Conservation (phyloP, 768 basidiomycete genomes). For the Tylopilus vinaceipallidus region DNA sequence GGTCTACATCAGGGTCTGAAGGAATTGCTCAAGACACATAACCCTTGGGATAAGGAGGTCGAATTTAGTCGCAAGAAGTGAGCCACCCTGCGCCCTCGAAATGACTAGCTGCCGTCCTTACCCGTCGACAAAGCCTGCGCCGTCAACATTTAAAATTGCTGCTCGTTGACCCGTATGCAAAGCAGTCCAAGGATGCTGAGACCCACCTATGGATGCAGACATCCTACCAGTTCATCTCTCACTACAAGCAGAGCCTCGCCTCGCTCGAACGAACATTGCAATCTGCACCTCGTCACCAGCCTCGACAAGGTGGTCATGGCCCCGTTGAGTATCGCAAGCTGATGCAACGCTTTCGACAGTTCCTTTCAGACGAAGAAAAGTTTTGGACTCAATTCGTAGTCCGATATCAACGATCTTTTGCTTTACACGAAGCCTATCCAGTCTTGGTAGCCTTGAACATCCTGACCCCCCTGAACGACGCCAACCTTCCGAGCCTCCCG, state of each 20-base stretch:
- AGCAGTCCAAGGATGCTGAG: constrained; percentile 77
- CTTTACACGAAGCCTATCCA: constrained; percentile 60
- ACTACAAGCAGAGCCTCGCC: constrained; percentile 75
- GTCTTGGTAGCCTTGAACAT: constrained; percentile 60
- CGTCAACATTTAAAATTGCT: constrained; percentile 68
- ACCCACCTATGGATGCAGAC: constrained; percentile 92
- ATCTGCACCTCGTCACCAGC: constrained; percentile 37
- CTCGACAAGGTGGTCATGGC: constrained; percentile 45
- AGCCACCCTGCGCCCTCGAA: constrained; percentile 29
- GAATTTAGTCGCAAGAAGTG: constrained; percentile 87
- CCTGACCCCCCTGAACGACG: constrained; percentile 39
- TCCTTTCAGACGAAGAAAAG: constrained; percentile 85
- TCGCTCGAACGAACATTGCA: constrained; percentile 59
- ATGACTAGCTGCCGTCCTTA: constrained; percentile 5
- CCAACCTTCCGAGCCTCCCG: constrained; percentile 22
- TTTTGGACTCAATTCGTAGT: constrained; percentile 85
- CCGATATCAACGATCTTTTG: constrained; percentile 71
- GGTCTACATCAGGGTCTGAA: constrained; percentile 71
- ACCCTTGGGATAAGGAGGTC: constrained; percentile 83
- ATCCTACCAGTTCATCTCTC: constrained; percentile 78
- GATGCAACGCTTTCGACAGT: constrained; percentile 84
- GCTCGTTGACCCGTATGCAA: constrained; percentile 63
- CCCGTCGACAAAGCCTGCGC: constrained; percentile 51
- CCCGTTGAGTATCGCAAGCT: constrained; percentile 85
- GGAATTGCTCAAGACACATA: constrained; percentile 66